Conservation (phyloP, 2,329 filamentous ascomycete species). For the Epichloe brachyelytri region DNA sequence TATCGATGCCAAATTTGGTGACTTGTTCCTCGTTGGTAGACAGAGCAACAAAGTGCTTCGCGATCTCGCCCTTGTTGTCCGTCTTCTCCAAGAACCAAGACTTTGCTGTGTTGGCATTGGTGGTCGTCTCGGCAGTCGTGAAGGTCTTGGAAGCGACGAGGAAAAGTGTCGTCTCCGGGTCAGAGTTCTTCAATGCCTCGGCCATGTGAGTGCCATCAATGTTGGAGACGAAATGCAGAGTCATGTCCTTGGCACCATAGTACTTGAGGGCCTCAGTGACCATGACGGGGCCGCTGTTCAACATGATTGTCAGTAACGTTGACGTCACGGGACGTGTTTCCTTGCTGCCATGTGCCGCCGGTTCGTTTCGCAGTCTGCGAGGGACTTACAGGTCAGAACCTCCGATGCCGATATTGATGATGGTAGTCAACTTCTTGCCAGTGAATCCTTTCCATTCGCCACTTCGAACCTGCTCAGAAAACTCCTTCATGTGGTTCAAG, state of each 20-base stretch:
- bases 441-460: slow-evolving; percentile 96
- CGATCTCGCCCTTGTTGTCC: slow-evolving; percentile 67
- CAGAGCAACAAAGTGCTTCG: slow-evolving; percentile 97
- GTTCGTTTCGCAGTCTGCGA: background rate
- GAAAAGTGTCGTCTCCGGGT: slow-evolving; percentile 98
- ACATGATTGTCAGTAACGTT: background rate
- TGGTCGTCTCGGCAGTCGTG: slow-evolving; percentile 92
- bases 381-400: slow-evolving; percentile 87
- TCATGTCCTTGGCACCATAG: slow-evolving; percentile 77
- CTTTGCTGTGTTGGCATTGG: slow-evolving; percentile 96
- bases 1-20: slow-evolving; percentile 96
- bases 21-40: slow-evolving; percentile 94
- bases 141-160: slow-evolving; percentile 98
- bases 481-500: slow-evolving; percentile 95
- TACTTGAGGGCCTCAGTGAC: slow-evolving; percentile 94
- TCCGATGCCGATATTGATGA: slow-evolving; percentile 96
- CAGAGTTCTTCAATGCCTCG: slow-evolving; percentile 75
- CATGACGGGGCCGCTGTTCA: slow-evolving; percentile 81
- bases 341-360: background rate
- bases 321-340: too few relatives aligned
- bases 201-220: slow-evolving; percentile 98
- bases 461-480: slow-evolving; percentile 86
- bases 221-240: slow-evolving; percentile 97
- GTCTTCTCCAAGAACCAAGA: slow-evolving; percentile 85
- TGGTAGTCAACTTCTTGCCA: slow-evolving; percentile 92